These are phyloP conservation scores for Parsonsia alboflavescens DNA, from an alignment of 257 asterid genomes.

Conservation along the genomic window DNA sequence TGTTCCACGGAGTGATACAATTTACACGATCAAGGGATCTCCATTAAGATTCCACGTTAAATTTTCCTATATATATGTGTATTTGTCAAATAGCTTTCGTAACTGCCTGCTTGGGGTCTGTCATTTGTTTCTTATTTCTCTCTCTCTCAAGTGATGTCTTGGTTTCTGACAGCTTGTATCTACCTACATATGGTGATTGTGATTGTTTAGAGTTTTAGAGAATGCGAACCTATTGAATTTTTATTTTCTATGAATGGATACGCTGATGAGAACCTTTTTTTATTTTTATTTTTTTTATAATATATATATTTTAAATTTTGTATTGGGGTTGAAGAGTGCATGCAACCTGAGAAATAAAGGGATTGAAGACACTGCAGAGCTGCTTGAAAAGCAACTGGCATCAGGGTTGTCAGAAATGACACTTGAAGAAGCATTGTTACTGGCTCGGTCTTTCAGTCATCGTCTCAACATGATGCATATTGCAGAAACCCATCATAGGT, in stretches of 20 bases:
- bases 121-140: neutral
- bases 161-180: neutral
- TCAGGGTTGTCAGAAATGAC: slow-evolving; percentile 75
- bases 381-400: slow-evolving; percentile 83
- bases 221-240: neutral
- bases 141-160: neutral
- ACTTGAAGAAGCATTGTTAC: slow-evolving; percentile 81
- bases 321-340: slow-evolving; percentile 54
- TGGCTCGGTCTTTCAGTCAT: slow-evolving; percentile 91
- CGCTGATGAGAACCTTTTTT: slow-evolving; percentile 18
- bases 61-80: neutral
- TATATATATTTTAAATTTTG: too few species aligned
- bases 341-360: slow-evolving; percentile 85
- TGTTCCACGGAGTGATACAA: too few species aligned
- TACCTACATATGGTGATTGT: slow-evolving; percentile 5
- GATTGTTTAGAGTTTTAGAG: neutral
- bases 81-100: neutral
- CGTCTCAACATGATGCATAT: slow-evolving; percentile 83
- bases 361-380: slow-evolving; percentile 87
- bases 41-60: too few species aligned
- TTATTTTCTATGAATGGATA: slow-evolving; percentile 7
- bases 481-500: slow-evolving; percentile 98
- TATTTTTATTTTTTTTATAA: neutral
- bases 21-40: too few species aligned
- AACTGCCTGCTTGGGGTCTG: neutral